Percentiles rank a stretch among this genome's conserved stretches.
These are phyloP conservation scores for Fraxinus greggii DNA, from an alignment of 305 asterid genomes.

Conservation along the genomic window DNA sequence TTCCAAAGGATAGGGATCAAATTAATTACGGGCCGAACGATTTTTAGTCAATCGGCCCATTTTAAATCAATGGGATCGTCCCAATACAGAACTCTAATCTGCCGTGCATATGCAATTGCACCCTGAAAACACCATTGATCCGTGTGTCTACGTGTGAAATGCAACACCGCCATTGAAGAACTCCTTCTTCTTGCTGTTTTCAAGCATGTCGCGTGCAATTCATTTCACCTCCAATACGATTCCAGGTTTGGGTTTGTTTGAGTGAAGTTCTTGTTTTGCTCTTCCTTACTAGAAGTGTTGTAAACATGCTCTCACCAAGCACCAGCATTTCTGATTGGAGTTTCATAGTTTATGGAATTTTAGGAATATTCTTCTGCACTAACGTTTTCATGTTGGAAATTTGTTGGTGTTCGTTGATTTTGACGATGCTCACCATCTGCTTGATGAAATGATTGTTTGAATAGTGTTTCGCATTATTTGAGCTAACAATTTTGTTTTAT, in stretches of 20 bases:
- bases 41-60: background rate
- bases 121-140: background rate
- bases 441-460: conserved; percentile 39
- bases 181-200: conserved; percentile 9
- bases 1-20: background rate
- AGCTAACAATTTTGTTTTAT: background rate
- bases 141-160: conserved; percentile 1
- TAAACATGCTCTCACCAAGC: conserved; percentile 7
- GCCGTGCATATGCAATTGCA: background rate
- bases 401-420: background rate
- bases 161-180: conserved; percentile 23
- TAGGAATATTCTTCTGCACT: background rate
- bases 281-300: background rate
- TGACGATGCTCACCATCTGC: conserved; percentile 29
- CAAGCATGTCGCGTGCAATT: conserved; percentile 44
- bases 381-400: background rate
- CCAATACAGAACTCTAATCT: background rate
- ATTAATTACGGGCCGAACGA: background rate
- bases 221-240: conserved; percentile 30
- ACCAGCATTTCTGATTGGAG: background rate
- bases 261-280: background rate
- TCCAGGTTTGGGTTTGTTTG: conserved; percentile 34
- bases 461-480: background rate
- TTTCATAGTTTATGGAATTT: background rate
- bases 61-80: background rate